Evolutionary conservation across 1,139 yeast genomes (phyloP), one percentile per base, ranked within the genome.

Genomic region (Taphrina wiesneri): DNA sequence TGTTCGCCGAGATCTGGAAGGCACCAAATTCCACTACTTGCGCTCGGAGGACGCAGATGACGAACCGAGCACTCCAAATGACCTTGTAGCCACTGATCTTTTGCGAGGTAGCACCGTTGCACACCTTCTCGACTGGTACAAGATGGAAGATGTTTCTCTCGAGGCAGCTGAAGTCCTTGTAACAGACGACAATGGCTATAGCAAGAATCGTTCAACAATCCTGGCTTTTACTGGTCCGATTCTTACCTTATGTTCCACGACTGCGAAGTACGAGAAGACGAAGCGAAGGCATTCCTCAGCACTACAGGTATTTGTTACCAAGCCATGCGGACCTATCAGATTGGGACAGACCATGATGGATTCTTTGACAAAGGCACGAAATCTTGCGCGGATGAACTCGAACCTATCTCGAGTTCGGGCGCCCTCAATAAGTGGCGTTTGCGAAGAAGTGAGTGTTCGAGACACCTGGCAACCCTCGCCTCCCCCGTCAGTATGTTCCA

Each of bases 301-400:
- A 15, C 59, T 39, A 17, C 59, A 41, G 15, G 39, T 25, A 13
- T 45, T 60, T 36, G 25, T 60, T 7, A 30, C 64, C 11, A 60
- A 60, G 30, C 57, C 64, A 6, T 60, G 64, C 25, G 64, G 64
- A 13, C 64, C 64, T 13, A 13, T 32, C 17, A 30, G 52, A n/a
- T 30, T 60, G 19, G 64, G 57, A 5, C 39, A 30, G 26, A 19
- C 49, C n/a, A n/a, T 46, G 15, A n/a, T 26, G 26, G 30, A 19
- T 11, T 57, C 54, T 19, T 23, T 57, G 26, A 25, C 59, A 4
- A 36, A 28, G 23, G 59, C 59, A 5, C 21, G 19, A 28, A 41
- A 23, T 6, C 32, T 54, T 36, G 19, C 59, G 17, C 15, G 59
- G 23, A 54, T 54, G 23, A 19, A 52, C 28, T 13, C 21, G 13